Evolutionary conservation across 305 asterid genomes (phyloP).

Genomic region (Solanum hybrid): DNA sequence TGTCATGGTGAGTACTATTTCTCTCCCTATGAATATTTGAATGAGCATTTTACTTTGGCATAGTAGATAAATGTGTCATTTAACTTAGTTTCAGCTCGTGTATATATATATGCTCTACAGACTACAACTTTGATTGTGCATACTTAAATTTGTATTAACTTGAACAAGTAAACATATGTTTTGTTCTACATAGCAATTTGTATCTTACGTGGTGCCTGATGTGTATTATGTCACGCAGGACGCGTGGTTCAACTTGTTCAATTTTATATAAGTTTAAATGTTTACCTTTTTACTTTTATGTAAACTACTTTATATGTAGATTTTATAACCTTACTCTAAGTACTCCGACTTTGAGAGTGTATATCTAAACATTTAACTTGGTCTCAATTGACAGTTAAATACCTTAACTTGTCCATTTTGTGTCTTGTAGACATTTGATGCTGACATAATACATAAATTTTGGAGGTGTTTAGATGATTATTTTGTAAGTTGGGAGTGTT

Average conservation of each 20-base stretch:
- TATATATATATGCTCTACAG: too few species aligned
- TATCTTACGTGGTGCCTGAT: too few species aligned
- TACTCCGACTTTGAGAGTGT: neutral
- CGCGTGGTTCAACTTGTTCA: too few species aligned
- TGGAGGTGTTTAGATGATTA: neutral
- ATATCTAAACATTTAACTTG: neutral
- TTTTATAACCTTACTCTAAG: neutral
- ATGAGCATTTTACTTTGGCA: neutral
- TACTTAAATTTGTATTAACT: too few species aligned
- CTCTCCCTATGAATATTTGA: neutral
- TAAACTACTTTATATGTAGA: neutral
- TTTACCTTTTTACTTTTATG: neutral
- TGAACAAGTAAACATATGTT: neutral
- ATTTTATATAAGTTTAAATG: neutral
- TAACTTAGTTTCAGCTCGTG: too few species aligned
- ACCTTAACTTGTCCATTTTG: neutral
- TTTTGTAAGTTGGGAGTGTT: neutral
- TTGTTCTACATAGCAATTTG: neutral
- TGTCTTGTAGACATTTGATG: neutral
- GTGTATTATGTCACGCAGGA: neutral
- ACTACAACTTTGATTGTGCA: neutral
- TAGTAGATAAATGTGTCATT: neutral
- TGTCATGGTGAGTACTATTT: slow-evolving; percentile 21
- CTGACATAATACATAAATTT: neutral
- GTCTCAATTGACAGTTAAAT: neutral